Conservation (phyloP, 495 filamentous ascomycete species). For the Aspergillus diversus region DNA sequence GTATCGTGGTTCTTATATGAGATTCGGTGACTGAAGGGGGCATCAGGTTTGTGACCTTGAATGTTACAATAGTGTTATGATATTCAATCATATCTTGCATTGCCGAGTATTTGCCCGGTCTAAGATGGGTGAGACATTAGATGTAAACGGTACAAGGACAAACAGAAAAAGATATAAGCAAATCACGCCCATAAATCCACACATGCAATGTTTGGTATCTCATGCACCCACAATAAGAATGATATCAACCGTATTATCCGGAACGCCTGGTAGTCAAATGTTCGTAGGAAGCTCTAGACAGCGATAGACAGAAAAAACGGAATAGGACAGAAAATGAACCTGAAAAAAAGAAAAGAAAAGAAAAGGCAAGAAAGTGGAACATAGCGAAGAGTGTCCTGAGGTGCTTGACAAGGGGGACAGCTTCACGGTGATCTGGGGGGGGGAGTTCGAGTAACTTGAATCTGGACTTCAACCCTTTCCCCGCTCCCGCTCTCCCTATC, state of each 20-base stretch:
- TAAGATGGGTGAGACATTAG: background rate
- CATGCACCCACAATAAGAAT: slow-evolving; percentile 27
- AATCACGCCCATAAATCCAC: slow-evolving; percentile 5
- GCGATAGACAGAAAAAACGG: slow-evolving; percentile 1
- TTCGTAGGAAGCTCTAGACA: slow-evolving; percentile 9
- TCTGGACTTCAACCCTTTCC: background rate
- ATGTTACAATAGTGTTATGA: no score
- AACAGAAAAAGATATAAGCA: slow-evolving; percentile 9
- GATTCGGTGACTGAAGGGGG: no score
- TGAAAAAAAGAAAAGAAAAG: background rate
- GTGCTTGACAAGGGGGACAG: background rate
- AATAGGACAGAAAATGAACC: background rate
- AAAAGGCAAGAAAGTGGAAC: background rate
- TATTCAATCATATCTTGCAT: no score
- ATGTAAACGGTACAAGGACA: background rate
- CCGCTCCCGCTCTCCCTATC: background rate
- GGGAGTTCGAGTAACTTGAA: slow-evolving; percentile 11
- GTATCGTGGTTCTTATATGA: slow-evolving; percentile 5
- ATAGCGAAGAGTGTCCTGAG: background rate
- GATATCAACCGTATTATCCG: slow-evolving; percentile 4
- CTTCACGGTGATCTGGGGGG: slow-evolving; percentile 6
- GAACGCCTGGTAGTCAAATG: slow-evolving; percentile 15
- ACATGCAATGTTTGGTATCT: slow-evolving; percentile 35
- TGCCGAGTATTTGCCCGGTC: background rate
- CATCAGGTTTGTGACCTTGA: no score